Conservation (phyloP, 2,329 filamentous ascomycete genomes). For the Pseudocercospora macadamiae region DNA sequence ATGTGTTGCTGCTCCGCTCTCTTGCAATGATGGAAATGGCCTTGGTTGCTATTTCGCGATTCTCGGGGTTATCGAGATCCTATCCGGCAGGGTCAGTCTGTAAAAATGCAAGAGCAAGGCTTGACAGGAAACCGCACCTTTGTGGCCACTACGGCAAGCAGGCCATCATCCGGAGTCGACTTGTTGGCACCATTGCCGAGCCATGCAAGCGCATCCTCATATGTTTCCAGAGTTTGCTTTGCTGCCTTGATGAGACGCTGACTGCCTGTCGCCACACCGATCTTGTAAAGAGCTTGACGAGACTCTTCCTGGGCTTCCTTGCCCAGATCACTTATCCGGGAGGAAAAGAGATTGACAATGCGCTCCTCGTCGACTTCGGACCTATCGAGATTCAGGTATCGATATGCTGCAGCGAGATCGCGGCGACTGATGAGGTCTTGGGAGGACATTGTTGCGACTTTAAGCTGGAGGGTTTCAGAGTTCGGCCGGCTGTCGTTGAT, state of each 20-base stretch:
- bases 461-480: constrained; percentile 60
- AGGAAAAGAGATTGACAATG: constrained; percentile 65
- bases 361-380: constrained; percentile 58
- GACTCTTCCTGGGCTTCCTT: constrained; percentile 58
- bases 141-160: constrained; percentile 59
- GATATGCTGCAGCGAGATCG: constrained; percentile 62
- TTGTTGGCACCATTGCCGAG: constrained; percentile 54
- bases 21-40: constrained; percentile 64
- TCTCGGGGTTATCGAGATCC: constrained; percentile 55
- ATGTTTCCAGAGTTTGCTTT: constrained; percentile 61
- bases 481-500: constrained; percentile 58
- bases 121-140: constrained; percentile 51
- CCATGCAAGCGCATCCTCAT: constrained; percentile 65
- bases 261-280: constrained; percentile 62
- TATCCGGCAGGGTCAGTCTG: constrained; percentile 31
- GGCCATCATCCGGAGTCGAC: constrained; percentile 58
- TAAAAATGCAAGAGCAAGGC: not conserved
- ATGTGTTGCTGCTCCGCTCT: constrained; percentile 56
- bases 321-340: constrained; percentile 59
- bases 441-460: constrained; percentile 61
- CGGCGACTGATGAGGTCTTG: constrained; percentile 60
- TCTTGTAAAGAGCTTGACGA: constrained; percentile 60
- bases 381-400: constrained; percentile 58
- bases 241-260: constrained; percentile 61
- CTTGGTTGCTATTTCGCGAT: constrained; percentile 55